Base-by-base conservation (phyloP, 805 yeast genomes). In the Hanseniaspora mollemarum region DNA sequence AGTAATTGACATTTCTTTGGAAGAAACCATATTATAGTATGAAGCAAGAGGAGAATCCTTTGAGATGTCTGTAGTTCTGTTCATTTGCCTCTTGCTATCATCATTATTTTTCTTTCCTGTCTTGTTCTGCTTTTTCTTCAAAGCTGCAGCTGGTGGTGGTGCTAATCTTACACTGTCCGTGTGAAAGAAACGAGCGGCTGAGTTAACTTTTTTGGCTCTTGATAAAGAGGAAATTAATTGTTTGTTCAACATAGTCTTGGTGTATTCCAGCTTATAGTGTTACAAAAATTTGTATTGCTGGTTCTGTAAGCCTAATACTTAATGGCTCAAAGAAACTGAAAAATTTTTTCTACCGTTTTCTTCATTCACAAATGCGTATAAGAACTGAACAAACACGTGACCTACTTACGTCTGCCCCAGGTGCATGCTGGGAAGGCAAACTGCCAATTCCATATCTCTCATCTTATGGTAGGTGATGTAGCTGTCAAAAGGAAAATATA, bases 11-110 rank as follows among this genome's bases (percentile, higher is more conserved):
- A 46, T 21, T 26, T 38, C 35, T 26, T 38, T 29, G 0, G 50
- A 38, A 13, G 40, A 28, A 12, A 29, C 40, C 43, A 46, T 37
- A 33, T 46, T 46, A 15, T 46, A 26, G 38, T 26, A 46, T 9
- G 50, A 46, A 3, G 19, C 40, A 10, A 46, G 18, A 22, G 50
- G 50, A 8, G 50, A 46, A 12, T 28, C 32, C n/a, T 19, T 12
- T n/a, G 43, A 16, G n/a, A 46, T 13, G n/a, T 37, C 41, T 22
- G 9, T 37, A 13, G 41, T 37, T 37, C 41, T 37, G 22, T 37
- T 37, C n/a, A 37, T 8, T 22, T 21, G 28, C 15, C 16, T 37
- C 13, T 22, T 37, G 13, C 28, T 13, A 19, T 37, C 41, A 21
- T 21, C 41, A 7, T 21, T 7, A 22, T 21, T 37, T 15, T 37